phyloP scores from a whole-genome alignment of 495 filamentous ascomycete genomes.

The Talaromyces adpressus region DNA sequence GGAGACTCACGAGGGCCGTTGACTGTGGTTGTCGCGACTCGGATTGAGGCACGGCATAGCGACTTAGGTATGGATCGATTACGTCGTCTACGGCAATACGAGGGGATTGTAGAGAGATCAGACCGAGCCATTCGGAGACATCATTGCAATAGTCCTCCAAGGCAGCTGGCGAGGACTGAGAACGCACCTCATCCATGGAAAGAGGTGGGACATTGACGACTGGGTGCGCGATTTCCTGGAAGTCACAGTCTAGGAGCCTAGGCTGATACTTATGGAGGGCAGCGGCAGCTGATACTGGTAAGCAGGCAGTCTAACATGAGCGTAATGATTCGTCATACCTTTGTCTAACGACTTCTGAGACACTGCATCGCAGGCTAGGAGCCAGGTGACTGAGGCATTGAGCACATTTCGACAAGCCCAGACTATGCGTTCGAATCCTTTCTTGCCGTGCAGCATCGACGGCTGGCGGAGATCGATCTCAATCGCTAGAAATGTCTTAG shows the following conservation, averaged over 20 bases:
- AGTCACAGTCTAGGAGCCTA: constrained; percentile 31
- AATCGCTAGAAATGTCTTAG: constrained; percentile 42
- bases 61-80: constrained; percentile 73
- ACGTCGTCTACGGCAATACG: constrained; percentile 57
- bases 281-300: neutral
- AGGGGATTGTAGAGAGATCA: constrained; percentile 66
- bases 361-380: constrained; percentile 61
- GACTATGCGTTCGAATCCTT: constrained; percentile 77
- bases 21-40: constrained; percentile 13
- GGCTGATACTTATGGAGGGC: constrained; percentile 49
- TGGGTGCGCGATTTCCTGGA: constrained; percentile 20
- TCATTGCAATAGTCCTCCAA: constrained; percentile 56
- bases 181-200: constrained; percentile 28
- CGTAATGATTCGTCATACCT: constrained; percentile 15
- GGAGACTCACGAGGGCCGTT: constrained; percentile 30
- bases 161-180: constrained; percentile 31
- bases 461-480: constrained; percentile 72
- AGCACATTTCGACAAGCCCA: constrained; percentile 84
- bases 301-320: neutral
- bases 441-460: constrained; percentile 86
- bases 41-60: constrained; percentile 61
- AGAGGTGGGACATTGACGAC: constrained; percentile 43
- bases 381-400: constrained; percentile 63
- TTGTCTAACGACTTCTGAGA: constrained; percentile 16
- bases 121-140: constrained; percentile 77